Conservation (phyloP, 2,329 filamentous ascomycete genomes). For the Colletotrichum sublineola region DNA sequence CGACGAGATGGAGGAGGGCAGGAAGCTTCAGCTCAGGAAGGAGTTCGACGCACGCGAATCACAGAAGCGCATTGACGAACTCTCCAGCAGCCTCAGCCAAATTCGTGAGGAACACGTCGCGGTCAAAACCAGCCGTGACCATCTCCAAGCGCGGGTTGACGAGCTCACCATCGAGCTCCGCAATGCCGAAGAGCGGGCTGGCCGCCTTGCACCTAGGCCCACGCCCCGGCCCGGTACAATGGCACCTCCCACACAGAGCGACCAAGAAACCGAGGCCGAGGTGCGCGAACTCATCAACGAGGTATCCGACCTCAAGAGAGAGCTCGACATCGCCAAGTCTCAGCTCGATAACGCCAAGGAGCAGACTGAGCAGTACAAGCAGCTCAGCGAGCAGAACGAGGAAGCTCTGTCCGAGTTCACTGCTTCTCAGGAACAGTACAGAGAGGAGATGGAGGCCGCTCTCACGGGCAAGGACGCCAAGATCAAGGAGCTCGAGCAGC, state of each 20-base stretch:
- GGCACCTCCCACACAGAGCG: constrained; percentile 58
- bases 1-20: constrained; percentile 85
- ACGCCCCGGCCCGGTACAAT: constrained; percentile 69
- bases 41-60: constrained; percentile 91
- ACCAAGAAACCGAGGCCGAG: constrained; percentile 68
- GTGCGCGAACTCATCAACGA: constrained; percentile 87
- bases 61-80: constrained; percentile 92
- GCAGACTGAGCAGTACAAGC: constrained; percentile 89
- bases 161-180: constrained; percentile 90
- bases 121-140: constrained; percentile 88
- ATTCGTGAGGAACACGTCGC: constrained; percentile 88
- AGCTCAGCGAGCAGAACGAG: constrained; percentile 87
- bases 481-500: constrained; percentile 85
- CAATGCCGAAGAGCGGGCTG: constrained; percentile 88
- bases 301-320: constrained; percentile 86
- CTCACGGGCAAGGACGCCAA: constrained; percentile 83
- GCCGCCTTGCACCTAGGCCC: constrained; percentile 84
- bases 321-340: constrained; percentile 83
- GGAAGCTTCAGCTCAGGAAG: constrained; percentile 85
- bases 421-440: constrained; percentile 86
- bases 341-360: constrained; percentile 86
- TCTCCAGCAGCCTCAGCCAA: constrained; percentile 83
- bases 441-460: constrained; percentile 84
- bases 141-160: constrained; percentile 88
- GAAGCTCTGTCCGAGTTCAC: constrained; percentile 86